phyloP scores from a whole-genome alignment of 495 filamentous ascomycete genomes.

The Hypoxylon crocopeplum region DNA sequence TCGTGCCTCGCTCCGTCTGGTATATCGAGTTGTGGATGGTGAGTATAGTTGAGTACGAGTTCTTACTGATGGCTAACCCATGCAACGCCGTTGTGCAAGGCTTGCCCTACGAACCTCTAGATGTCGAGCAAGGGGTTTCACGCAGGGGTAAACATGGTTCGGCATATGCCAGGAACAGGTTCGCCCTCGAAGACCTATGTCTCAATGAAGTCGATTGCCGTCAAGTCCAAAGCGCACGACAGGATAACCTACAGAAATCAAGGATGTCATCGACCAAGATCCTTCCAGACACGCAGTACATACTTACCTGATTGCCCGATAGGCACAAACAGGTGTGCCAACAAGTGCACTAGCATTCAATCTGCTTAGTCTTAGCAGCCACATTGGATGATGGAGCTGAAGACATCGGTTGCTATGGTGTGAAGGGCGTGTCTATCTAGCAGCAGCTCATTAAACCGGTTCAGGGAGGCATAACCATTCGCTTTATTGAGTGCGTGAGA shows the following conservation, averaged over 20 bases:
- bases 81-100: conserved; percentile 2
- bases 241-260: conserved; percentile 3
- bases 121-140: conserved; percentile 19
- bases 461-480: conserved; percentile 3
- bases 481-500: conserved; percentile 1
- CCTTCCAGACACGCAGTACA: conserved; percentile 8
- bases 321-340: neutral
- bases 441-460: conserved; percentile 12
- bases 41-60: neutral
- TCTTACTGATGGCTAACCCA: conserved; percentile 1
- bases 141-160: conserved; percentile 17
- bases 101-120: conserved; percentile 19
- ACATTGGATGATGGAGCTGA: neutral
- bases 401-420: neutral
- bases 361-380: conserved; percentile 5
- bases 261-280: conserved; percentile 1
- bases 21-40: neutral
- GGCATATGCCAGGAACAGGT: conserved; percentile 26
- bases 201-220: conserved; percentile 26
- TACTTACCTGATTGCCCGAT: neutral
- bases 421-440: conserved; percentile 1
- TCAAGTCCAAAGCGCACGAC: conserved; percentile 9
- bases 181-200: conserved; percentile 25
- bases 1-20: conserved; percentile 6
- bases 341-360: neutral